phyloP scores from a whole-genome alignment of 257 asterid genomes.

The Paulownia fortunei region DNA sequence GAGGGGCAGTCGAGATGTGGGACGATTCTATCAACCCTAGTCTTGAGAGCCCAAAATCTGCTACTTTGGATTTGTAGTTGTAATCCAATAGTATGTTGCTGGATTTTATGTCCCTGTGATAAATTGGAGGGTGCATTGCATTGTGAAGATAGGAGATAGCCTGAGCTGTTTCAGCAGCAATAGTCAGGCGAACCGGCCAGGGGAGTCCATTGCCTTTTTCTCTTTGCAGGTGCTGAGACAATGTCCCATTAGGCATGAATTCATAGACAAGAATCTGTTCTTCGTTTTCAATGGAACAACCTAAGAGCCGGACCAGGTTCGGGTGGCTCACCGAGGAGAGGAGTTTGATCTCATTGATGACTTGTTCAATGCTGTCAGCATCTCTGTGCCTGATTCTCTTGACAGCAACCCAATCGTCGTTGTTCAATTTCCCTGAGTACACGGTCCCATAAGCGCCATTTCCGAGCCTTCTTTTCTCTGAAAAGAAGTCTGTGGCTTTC shows the following conservation, averaged over 20 bases:
- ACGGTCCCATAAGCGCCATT: constrained; percentile 85
- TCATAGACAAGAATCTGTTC: constrained; percentile 82
- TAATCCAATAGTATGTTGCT: constrained; percentile 74
- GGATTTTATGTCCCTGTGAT: constrained; percentile 77
- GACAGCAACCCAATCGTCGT: constrained; percentile 76
- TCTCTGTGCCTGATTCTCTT: constrained; percentile 60
- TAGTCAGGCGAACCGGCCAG: constrained; percentile 69
- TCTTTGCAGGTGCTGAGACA: constrained; percentile 69
- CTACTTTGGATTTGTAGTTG: constrained; percentile 65
- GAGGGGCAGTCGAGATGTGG: constrained; percentile 80
- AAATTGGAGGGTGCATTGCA: constrained; percentile 74
- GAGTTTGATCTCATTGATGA: constrained; percentile 77
- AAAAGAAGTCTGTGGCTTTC: constrained; percentile 72
- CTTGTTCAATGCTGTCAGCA: constrained; percentile 60
- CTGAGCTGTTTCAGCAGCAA: constrained; percentile 78
- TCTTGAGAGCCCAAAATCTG: constrained; percentile 83
- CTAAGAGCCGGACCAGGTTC: constrained; percentile 74
- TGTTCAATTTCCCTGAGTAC: constrained; percentile 64
- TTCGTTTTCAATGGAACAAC: constrained; percentile 73
- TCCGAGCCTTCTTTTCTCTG: constrained; percentile 71
- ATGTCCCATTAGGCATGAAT: constrained; percentile 86
- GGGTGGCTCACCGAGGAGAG: constrained; percentile 82
- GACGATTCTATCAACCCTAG: constrained; percentile 62
- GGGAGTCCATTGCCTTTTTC: constrained; percentile 53
- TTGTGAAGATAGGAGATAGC: constrained; percentile 78